Percentiles rank a stretch among this genome's conserved stretches.
Evolutionary conservation across 139 green algal species (phyloP).

Genomic region (Chlorella ohadii): DNA sequence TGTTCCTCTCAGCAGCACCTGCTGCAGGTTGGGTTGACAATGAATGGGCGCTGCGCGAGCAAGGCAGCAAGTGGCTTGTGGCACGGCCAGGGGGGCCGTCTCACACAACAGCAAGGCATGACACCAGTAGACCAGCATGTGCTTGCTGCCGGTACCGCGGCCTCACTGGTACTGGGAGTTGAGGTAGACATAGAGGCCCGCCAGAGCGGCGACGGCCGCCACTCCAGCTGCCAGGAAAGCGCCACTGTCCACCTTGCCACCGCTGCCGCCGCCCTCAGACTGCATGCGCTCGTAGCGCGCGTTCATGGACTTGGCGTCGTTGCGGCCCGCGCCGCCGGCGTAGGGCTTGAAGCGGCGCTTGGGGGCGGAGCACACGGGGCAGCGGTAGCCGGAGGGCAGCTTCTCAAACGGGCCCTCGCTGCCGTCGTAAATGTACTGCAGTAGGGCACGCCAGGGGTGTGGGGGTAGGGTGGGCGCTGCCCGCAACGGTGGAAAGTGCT

Average conservation of each 20-base stretch:
- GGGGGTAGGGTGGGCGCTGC: no score
- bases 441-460: no score
- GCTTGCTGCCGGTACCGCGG: no score
- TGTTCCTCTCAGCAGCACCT: no score
- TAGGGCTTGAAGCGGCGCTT: constrained; percentile 53
- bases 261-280: neutral
- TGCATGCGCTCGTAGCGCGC: constrained; percentile 25
- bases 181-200: constrained; percentile 30
- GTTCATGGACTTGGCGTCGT: constrained; percentile 40
- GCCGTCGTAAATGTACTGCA: constrained; percentile 43
- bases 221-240: neutral
- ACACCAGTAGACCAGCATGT: no score
- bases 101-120: no score
- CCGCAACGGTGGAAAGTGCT: no score
- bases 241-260: neutral
- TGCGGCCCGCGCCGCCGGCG: neutral
- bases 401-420: constrained; percentile 26
- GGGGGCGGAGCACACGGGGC: constrained; percentile 42
- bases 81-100: no score
- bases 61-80: no score
- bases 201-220: constrained; percentile 25
- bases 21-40: neutral
- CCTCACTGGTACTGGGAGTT: constrained; percentile 27
- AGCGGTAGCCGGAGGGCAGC: constrained; percentile 20
- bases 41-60: neutral